Evolutionary conservation across 352 stramenopile genomes (phyloP).

Genomic region (Phytophthora agathidicida): DNA sequence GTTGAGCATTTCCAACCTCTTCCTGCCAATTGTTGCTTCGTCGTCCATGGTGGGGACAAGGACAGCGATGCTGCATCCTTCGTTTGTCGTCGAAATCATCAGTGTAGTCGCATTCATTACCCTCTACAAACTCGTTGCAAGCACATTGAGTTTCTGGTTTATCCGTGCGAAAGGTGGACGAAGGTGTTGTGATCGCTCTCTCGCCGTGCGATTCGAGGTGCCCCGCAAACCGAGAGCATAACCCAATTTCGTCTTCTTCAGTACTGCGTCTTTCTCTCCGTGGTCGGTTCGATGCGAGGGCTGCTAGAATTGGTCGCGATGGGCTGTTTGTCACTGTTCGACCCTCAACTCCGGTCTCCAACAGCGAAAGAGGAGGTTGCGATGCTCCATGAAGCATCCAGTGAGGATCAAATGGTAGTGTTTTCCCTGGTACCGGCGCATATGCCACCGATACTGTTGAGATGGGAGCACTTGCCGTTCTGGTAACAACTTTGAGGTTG

Average conservation of each 20-base stretch:
- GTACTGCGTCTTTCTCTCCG: constrained; percentile 6
- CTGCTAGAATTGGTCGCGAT: constrained; percentile 14
- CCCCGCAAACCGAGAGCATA: constrained; percentile 28
- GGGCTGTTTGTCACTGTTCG: constrained; percentile 19
- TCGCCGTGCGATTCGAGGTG: constrained; percentile 24
- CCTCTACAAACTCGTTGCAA: background rate
- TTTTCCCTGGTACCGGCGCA: too few species aligned
- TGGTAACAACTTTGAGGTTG: constrained; percentile 12
- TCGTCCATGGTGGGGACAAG: constrained; percentile 4
- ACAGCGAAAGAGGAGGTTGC: constrained; percentile 9
- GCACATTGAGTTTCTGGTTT: constrained; percentile 10
- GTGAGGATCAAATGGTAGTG: background rate
- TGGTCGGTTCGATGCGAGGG: constrained; percentile 9
- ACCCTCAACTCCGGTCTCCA: constrained; percentile 28
- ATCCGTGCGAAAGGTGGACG: constrained; percentile 19
- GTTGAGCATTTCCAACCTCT: constrained; percentile 7
- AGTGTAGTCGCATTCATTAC: background rate
- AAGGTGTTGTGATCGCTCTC: constrained; percentile 9
- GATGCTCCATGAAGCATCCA: constrained; percentile 14
- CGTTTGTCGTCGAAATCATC: background rate
- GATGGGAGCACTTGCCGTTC: constrained; percentile 18
- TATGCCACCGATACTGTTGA: background rate
- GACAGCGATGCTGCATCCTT: background rate
- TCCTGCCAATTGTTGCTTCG: constrained; percentile 29
- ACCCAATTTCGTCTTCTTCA: constrained; percentile 6